Evolutionary conservation across 116 monocot species (phyloP), one percentile per base, ranked within the genome.

Genomic region (Iris pallida): DNA sequence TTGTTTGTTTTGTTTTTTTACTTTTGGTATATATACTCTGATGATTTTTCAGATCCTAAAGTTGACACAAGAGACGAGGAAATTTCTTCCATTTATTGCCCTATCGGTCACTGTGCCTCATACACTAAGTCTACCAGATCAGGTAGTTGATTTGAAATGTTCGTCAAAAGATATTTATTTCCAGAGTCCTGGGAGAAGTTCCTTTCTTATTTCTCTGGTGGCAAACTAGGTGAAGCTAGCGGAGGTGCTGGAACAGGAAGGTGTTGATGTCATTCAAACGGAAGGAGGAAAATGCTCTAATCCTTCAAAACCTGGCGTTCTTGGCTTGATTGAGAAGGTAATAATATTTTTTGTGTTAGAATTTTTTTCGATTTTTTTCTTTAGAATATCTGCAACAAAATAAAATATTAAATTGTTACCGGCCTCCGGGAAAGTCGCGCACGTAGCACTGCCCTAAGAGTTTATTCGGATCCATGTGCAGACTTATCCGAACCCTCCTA

Each of bases 271-370:
- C n/a, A 95, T 95, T 64, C 95, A 95, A 78, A 95, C 95, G 2
- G 95, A 95, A 82, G 95, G 95, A 10, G 95, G 95, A 42, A 95
- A 95, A 68, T 88, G 69, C 59, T 86, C 88, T 1, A 86, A 75
- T 75, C 95, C 95, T 58, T 86, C 83, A 59, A 88, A 86, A 52
- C 73, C 91, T 54, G 95, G 95, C 8, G 64, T 95, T 48, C 69
- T 88, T 59, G 95, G 95, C 12, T 78, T 95, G 70, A 90, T 95
- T 64, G 95, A 95, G 72, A 95, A 95, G 94, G 94, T 94, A 82
- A 53, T 7, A 17, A 3, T 30, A 30, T 0, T 30, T 30, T 30
- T 57, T 56, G 14, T 56, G 5, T 16, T 6, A 15, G 14, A 10
- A 6, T 16, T 10, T 56, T 56, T 16, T 56, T n/a, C n/a, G n/a